phyloP scores from a whole-genome alignment of 2,329 filamentous ascomycete species.

The Trichoderma aggressivum region DNA sequence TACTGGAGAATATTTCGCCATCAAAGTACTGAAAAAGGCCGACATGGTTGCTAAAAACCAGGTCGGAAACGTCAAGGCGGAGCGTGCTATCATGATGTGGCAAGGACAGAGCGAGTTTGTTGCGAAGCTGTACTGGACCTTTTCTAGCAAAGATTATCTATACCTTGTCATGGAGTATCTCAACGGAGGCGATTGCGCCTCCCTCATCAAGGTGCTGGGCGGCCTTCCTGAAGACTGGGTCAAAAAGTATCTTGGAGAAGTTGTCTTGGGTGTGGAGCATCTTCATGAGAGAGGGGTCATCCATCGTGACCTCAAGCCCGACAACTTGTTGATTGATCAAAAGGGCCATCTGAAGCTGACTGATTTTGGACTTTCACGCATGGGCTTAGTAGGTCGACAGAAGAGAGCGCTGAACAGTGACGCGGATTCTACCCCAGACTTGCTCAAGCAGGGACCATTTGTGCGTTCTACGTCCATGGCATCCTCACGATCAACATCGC shows the following conservation, averaged over 20 bases:
- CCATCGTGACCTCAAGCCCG: conserved; percentile 93
- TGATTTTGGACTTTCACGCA: conserved; percentile 93
- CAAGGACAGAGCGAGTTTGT: conserved; percentile 99
- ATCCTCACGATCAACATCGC: conserved; percentile 89
- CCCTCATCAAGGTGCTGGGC: conserved; percentile 89
- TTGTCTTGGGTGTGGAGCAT: conserved; percentile 95
- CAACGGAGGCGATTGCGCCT: conserved; percentile 95
- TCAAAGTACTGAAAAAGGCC: conserved; percentile 98
- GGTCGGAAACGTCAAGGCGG: conserved; percentile 97
- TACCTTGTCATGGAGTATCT: conserved; percentile 99
- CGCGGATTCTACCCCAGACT: conserved; percentile 82
- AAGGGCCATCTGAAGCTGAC: conserved; percentile 96
- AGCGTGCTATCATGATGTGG: conserved; percentile 99
- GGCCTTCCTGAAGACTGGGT: conserved; percentile 95
- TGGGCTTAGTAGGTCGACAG: conserved; percentile 94
- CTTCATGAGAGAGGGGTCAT: conserved; percentile 92
- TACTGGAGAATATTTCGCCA: conserved; percentile 96
- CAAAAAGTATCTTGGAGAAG: conserved; percentile 94
- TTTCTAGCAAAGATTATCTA: conserved; percentile 97
- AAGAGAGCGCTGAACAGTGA: conserved; percentile 82
- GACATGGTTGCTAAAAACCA: conserved; percentile 99
- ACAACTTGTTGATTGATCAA: conserved; percentile 95
- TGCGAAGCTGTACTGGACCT: conserved; percentile 98
- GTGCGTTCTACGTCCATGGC: conserved; percentile 78
- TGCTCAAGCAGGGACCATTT: conserved; percentile 90